Percentiles rank a stretch among this genome's conserved stretches.
Evolutionary conservation across 2,329 filamentous ascomycete genomes (phyloP).

Genomic region (Macrophomina tecta): DNA sequence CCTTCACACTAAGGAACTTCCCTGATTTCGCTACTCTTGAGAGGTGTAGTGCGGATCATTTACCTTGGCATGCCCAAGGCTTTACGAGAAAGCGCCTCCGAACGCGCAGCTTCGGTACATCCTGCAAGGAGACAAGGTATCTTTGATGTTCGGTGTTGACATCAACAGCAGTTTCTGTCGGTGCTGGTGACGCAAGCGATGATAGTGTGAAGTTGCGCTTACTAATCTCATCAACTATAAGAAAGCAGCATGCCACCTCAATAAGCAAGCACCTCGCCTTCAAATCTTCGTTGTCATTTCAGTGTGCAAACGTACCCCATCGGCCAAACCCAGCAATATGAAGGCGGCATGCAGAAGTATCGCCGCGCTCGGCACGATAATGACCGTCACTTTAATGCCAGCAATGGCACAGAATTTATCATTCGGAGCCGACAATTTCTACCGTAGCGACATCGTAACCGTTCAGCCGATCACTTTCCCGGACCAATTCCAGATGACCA

Average conservation of each 20-base stretch:
- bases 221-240: not conserved
- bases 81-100: not conserved
- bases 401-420: constrained; percentile 30
- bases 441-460: constrained; percentile 29
- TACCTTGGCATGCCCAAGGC: not conserved
- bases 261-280: not conserved
- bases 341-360: not conserved
- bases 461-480: constrained; percentile 30
- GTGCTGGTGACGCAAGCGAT: not conserved
- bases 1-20: not conserved
- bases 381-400: not conserved
- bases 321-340: not conserved
- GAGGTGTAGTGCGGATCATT: too few relatives aligned
- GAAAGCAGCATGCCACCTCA: not conserved
- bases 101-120: not conserved
- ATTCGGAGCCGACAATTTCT: constrained; percentile 33
- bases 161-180: not conserved
- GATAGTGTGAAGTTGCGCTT: not conserved
- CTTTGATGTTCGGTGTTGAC: not conserved
- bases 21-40: not conserved
- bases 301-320: not conserved
- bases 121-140: not conserved
- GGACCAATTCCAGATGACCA: constrained; percentile 28
- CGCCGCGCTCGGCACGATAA: not conserved
- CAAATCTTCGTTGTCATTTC: not conserved